These are phyloP conservation scores for Coniferiporia weirii DNA, from an alignment of 1,284 basidiomycete species.

Conservation along the genomic window DNA sequence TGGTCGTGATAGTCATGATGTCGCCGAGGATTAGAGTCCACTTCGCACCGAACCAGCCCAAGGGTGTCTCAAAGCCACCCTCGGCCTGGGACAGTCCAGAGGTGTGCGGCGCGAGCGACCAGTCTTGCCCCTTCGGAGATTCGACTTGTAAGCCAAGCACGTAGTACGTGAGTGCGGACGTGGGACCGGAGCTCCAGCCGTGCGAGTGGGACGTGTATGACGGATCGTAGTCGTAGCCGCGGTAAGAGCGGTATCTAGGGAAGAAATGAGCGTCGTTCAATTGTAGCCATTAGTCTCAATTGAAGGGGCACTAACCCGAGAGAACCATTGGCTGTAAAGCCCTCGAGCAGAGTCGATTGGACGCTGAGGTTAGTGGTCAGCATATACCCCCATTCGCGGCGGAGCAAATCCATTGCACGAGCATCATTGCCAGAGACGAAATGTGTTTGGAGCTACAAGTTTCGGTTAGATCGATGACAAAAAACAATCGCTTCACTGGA, in stretches of 20 bases:
- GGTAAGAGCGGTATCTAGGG: constrained; percentile 37
- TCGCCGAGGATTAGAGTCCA: constrained; percentile 26
- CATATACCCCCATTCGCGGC: constrained; percentile 50
- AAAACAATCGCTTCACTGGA: background rate
- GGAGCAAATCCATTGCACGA: constrained; percentile 43
- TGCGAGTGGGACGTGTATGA: constrained; percentile 45
- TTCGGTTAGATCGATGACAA: background rate
- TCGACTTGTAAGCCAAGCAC: constrained; percentile 39
- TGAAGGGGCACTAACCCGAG: constrained; percentile 32
- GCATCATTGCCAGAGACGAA: constrained; percentile 43
- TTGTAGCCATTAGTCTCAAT: background rate
- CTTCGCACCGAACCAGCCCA: constrained; percentile 39
- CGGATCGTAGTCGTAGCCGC: constrained; percentile 44
- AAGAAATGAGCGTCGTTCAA: background rate
- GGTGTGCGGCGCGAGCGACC: constrained; percentile 36
- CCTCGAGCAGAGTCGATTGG: constrained; percentile 47
- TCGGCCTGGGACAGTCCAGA: constrained; percentile 31
- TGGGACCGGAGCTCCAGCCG: constrained; percentile 44
- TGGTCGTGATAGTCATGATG: background rate
- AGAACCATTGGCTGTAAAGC: constrained; percentile 46
- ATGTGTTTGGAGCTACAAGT: constrained; percentile 42
- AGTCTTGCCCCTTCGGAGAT: constrained; percentile 33
- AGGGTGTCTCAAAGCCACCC: constrained; percentile 40
- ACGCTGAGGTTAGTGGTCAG: constrained; percentile 46
- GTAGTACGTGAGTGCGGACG: constrained; percentile 40